Conservation (phyloP, 2,329 filamentous ascomycete species). For the Trichothecium roseum region DNA sequence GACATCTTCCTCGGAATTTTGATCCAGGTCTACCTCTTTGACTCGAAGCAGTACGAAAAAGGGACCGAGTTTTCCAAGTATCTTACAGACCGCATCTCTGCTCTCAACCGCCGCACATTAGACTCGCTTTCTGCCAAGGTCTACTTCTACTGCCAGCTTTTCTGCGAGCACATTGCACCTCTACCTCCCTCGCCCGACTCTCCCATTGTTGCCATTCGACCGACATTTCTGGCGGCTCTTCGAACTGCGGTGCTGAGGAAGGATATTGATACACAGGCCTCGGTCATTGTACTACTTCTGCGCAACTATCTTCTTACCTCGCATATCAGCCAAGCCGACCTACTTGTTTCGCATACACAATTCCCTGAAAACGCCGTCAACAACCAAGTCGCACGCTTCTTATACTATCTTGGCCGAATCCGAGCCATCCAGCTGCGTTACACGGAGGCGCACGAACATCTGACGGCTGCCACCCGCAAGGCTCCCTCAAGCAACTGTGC, state of each 20-base stretch:
- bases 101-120: constrained; percentile 83
- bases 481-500: constrained; percentile 83
- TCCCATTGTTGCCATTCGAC: constrained; percentile 75
- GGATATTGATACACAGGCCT: constrained; percentile 93
- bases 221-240: constrained; percentile 75
- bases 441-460: constrained; percentile 90
- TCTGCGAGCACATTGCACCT: constrained; percentile 83
- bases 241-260: constrained; percentile 94
- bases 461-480: constrained; percentile 89
- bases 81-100: constrained; percentile 75
- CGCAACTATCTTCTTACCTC: constrained; percentile 94
- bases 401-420: constrained; percentile 96
- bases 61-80: constrained; percentile 78
- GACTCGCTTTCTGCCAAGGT: constrained; percentile 91
- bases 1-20: constrained; percentile 84
- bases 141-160: constrained; percentile 96
- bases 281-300: constrained; percentile 87
- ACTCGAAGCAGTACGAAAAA: constrained; percentile 68
- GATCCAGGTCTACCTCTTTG: constrained; percentile 78
- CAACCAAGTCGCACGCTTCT: constrained; percentile 93
- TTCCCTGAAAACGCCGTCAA: constrained; percentile 92
- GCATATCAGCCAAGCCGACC: constrained; percentile 92
- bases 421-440: constrained; percentile 93
- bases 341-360: constrained; percentile 89
- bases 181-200: constrained; percentile 83